Evolutionary conservation across 2,329 filamentous ascomycete species (phyloP), one percentile per base, ranked within the genome.

Genomic region (Alternaria brassicicola): DNA sequence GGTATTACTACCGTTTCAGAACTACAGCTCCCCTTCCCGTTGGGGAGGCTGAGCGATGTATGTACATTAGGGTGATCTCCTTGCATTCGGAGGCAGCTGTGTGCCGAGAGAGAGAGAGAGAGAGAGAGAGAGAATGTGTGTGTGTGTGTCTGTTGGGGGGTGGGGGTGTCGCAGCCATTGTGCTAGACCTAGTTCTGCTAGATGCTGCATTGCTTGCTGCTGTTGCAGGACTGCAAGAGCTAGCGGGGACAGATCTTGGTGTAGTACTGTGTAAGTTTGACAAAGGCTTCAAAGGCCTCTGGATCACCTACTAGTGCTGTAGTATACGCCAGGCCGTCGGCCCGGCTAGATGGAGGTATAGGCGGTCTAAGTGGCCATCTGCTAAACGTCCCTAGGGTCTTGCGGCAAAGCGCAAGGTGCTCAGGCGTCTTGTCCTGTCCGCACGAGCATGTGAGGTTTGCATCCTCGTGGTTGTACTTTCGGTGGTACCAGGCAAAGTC

Each of bases 401-500:
- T 56, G 3, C 36, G 21, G 38, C 49, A 56, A 21, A 45, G 53
- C 10, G 25, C 39, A 23, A 51, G 28, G 47, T 56, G 39, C 35
- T 56, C 15, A 4, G 15, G 31, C 15, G 31, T 35, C 31, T 35
- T 35, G 9, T 35, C 15, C 2, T 9, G 41, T 5, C 45, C 30
- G 26, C 39, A 59, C 21, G 46, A 54, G 45, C 38, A 59, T n/a
- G 9, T 26, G 15, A 47, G 25, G 13, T 46, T 33, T 19, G 51
- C 51, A 19, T 50, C 39, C 3, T 46, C 41, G 71, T 59, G 48
- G 15, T 43, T 52, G 38, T 28, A 59, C 42, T 59, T 59, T 28
- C 6, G 12, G 26, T 59, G 47, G 30, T 59, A 59, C 57, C 46
- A 59, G 9, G 52, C 39, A 38, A 59, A 59, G 38, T 59, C 57